Base-by-base conservation (phyloP, 2,329 filamentous ascomycete species). In the Fusarium domesticum region DNA sequence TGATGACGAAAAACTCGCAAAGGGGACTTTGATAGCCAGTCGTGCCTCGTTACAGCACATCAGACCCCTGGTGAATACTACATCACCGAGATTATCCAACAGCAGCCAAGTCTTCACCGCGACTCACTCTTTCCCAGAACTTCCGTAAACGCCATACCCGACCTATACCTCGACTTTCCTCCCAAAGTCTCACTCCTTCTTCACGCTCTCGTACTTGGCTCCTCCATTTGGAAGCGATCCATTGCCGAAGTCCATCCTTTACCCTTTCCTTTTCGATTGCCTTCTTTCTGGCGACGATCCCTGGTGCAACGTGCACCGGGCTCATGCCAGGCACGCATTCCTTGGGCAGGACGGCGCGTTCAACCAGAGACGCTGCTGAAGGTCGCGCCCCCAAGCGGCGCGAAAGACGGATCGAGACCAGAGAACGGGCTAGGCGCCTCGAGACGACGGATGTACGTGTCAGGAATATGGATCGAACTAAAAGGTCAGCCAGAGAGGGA, bases 371-470 rank as follows among this genome's bases (percentile, higher is more conserved):
- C 47, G 80, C 75, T 6, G 77, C 71, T 3, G 79, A 76, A 0
- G 83, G 84, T 1, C 85, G 74, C 7, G 73, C 67, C 15, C 78
- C 75, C 3, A 88, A 71, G 10, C 77, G 76, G 37, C 79, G 77
- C 18, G 82, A 78, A 5, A 89, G 73, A 20, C 79, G 78, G 57
- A 87, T 87, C 39, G 78, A 77, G 6, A 82, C 78, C 3, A 89
- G 72, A 12, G 76, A 83, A 43, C 82, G 77, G 35, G 78, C 79
- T 3, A 89, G 74, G 17, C 74, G 71, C 16, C 83, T 77, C 4
- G 84, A 85, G 18, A 84, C 76, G 35, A 84, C 73, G 25, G 83
- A 79, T 12, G 81, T 87, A 42, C 76, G 72, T 32, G 83, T 85
- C 33, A 87, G 66, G 65, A 87, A 84, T 60, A 89, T 87, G 62